Evolutionary conservation across 1,284 basidiomycete species (phyloP), one percentile per base, ranked within the genome.

Genomic region (Cryptococcus maquisensis): DNA sequence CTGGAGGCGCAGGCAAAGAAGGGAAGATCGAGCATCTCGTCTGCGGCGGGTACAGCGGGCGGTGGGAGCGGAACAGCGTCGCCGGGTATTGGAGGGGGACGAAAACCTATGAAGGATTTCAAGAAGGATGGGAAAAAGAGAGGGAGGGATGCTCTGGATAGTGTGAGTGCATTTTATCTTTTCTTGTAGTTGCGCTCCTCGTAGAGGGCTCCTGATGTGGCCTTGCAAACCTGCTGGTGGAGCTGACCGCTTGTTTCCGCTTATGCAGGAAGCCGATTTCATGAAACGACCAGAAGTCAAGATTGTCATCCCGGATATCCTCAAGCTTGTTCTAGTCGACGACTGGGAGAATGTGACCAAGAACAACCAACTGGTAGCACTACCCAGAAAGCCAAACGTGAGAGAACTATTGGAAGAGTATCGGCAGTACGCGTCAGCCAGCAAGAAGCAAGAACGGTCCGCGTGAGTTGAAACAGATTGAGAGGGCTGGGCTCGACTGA

Each of bases 331-430:
- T 56, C 81, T 99, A 15, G 94, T 98, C 1, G 94, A 98, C 67
- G 96, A 98, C 67, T 98, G 95, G 95, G 95, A 98, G 77, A 85
- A 87, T 16, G 85, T 98, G 41, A 98, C 95, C 51, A 98, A 97
- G 79, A 90, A 94, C 69, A 86, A 85, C 67, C 88, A 94, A 88
- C 82, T 97, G 35, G 90, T 98, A 1, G 81, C 87, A 0, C 78
- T 98, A 6, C 93, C 95, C 5, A 82, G 93, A 38, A 81, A 77
- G 37, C 94, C 93, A 0, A 89, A 81, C 51, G 93, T 97, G 2
- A 79, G 84, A 13, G 82, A 87, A 46, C 79, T 97, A 13, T 79
- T 98, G 2, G 79, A 86, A 47, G 84, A 92, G 63, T 98, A 93
- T 75, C 82, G 85, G 62, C 77, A 81, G 18, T 80, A 88, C 65